Evolutionary conservation across 257 asterid species (phyloP), one percentile per base, ranked within the genome.

Genomic region (Eucommia ulmoides): DNA sequence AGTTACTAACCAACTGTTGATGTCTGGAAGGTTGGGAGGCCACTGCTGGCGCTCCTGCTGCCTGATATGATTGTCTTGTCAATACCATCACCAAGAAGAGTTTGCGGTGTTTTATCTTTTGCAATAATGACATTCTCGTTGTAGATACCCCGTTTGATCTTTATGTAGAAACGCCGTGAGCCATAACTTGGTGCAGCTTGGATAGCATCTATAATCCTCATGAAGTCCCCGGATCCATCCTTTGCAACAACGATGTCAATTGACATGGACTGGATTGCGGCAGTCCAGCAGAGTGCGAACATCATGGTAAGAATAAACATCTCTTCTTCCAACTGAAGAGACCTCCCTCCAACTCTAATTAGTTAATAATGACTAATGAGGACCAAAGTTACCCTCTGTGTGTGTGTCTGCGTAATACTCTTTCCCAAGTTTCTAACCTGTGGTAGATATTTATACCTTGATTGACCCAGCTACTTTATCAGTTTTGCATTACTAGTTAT

Each of bases 1-100:
- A n/a, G n/a, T n/a, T n/a, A n/a, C n/a, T n/a, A n/a, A n/a, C 96
- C 98, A 1, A 89, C 59, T 4, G 98, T 89, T 2, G 96, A 94
- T 38, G 94, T 76, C 78, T 94, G 71, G 75, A 73, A 89, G 33
- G 98, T 89, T 20, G 98, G 82, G 96, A 96, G 85, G 3, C 83
- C 87, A 60, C 61, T 94, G 20, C 20, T 84, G 0, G 61, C 93
- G 45, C 76, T 82, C 65, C 86, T 76, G 10, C 17, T 61, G 0
- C n/a, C 88, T 22, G 63, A 74, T 6, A 89, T 66, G 21, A 71
- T 67, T 15, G 98, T 89, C 8, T 33, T 69, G 45, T 82, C 78
- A 21, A 64, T 66, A 18, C 96, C 96, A 41, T 85, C 96, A 26
- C 98, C 98, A 21, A 89, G 67, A 59, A 89, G 51, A 26, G 81